Evolutionary conservation across 139 green algal species (phyloP).

Genomic region (Ostreobium quekettii): DNA sequence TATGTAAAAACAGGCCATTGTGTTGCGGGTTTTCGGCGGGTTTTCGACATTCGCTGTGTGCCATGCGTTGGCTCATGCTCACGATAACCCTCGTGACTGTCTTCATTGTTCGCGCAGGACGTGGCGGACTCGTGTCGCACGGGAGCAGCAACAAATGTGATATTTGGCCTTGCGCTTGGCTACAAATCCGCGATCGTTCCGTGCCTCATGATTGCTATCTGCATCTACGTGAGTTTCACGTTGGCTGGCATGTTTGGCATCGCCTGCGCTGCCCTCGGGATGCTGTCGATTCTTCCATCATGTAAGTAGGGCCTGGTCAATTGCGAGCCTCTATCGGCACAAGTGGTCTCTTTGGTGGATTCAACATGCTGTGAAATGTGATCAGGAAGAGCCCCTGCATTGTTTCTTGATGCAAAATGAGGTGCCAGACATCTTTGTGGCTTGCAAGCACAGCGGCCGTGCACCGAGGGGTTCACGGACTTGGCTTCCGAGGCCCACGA

Average conservation of each 20-base stretch:
- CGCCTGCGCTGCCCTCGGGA: conserved; percentile 88
- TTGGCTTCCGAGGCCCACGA: too few relatives aligned
- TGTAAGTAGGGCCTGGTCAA: conserved; percentile 20
- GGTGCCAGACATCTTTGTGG: too few relatives aligned
- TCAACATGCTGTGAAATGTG: not conserved
- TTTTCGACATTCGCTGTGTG: too few relatives aligned
- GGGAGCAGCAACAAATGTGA: conserved; percentile 93
- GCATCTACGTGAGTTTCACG: conserved; percentile 83
- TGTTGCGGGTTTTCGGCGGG: too few relatives aligned
- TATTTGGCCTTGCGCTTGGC: conserved; percentile 95
- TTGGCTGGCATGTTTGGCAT: conserved; percentile 91
- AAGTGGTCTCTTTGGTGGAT: too few relatives aligned
- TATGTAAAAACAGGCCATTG: too few relatives aligned
- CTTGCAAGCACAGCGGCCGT: too few relatives aligned
- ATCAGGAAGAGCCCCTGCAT: not conserved
- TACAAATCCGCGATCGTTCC: conserved; percentile 95
- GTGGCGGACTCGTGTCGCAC: conserved; percentile 92
- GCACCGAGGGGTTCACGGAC: too few relatives aligned
- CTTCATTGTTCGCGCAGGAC: conserved; percentile 46
- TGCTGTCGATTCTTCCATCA: conserved; percentile 89
- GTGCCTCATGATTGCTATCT: conserved; percentile 76
- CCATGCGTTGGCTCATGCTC: too few relatives aligned
- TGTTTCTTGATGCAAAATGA: too few relatives aligned
- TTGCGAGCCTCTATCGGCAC: not conserved
- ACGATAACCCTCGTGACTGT: too few relatives aligned